These are phyloP conservation scores for Nitzschia palea DNA, from an alignment of 108 stramenopile genomes.

Conservation along the genomic window DNA sequence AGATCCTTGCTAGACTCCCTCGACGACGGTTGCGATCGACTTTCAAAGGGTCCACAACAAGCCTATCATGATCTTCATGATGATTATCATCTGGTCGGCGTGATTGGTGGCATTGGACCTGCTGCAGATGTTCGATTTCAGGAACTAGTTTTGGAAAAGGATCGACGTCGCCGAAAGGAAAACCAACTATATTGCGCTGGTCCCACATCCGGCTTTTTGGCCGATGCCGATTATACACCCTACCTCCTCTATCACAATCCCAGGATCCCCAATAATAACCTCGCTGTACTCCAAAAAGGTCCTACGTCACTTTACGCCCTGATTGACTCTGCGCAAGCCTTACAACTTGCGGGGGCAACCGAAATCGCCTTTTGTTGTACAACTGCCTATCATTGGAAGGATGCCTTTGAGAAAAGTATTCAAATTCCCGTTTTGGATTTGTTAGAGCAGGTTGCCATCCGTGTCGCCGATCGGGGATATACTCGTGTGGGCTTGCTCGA, in stretches of 20 bases:
- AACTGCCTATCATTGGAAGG: constrained; percentile 1
- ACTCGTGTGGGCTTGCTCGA: not conserved
- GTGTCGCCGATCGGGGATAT: not conserved
- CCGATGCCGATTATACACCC: not conserved
- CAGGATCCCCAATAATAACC: not conserved
- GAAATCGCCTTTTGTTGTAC: not conserved
- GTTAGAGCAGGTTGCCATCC: not conserved
- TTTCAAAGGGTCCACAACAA: no score
- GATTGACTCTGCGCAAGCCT: not conserved
- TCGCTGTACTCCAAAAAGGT: not conserved
- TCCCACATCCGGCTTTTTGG: not conserved
- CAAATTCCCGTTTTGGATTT: constrained; percentile 5
- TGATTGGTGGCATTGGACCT: constrained; percentile 1
- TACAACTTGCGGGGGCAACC: not conserved
- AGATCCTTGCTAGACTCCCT: no score
- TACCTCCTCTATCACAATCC: constrained; percentile 5
- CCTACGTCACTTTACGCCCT: not conserved
- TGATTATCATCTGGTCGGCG: not conserved
- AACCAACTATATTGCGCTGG: not conserved
- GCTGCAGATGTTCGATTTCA: not conserved
- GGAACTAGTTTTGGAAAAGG: constrained; percentile 5
- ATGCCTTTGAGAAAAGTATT: not conserved
- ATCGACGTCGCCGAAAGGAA: not conserved
- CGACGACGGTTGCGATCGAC: no score
- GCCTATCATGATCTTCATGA: no score